A percentile compares a stretch with the other conserved stretches of the same genome.
Conservation (phyloP, 1,284 basidiomycete species). For the Tylopilus orsonianus region DNA sequence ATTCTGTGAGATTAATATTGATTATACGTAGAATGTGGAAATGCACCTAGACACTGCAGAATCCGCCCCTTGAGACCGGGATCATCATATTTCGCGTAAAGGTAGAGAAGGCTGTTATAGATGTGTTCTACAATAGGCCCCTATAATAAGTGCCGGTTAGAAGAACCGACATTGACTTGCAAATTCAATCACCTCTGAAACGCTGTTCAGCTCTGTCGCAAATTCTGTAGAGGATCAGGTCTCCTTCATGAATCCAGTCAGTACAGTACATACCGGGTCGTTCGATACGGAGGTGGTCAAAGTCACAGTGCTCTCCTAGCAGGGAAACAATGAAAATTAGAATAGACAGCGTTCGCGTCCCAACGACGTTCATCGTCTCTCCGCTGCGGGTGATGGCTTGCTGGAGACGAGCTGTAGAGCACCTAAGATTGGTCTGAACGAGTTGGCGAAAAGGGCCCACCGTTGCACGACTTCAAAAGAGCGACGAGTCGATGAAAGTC, state of each 20-base stretch:
- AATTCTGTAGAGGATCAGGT: constrained; percentile 40
- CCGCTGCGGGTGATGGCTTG: constrained; percentile 45
- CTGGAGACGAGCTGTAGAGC: constrained; percentile 50
- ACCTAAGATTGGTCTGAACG: constrained; percentile 4
- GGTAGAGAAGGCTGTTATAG: constrained; percentile 66
- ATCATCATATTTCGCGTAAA: constrained; percentile 66
- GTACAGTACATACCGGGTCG: constrained; percentile 45
- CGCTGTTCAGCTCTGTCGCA: constrained; percentile 54
- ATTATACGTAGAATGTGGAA: neutral
- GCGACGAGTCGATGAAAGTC: constrained; percentile 78
- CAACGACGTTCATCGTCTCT: constrained; percentile 34
- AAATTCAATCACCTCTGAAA: constrained; percentile 50
- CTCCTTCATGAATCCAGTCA: neutral
- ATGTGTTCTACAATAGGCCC: constrained; percentile 80
- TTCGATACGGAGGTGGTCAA: constrained; percentile 72
- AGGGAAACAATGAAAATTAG: constrained; percentile 82
- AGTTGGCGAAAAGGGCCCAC: constrained; percentile 40
- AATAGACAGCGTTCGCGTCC: constrained; percentile 50
- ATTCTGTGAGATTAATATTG: neutral
- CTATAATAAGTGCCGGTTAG: constrained; percentile 36
- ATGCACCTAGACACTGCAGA: constrained; percentile 79
- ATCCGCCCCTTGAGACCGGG: constrained; percentile 59
- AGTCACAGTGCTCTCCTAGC: constrained; percentile 85
- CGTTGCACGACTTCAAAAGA: constrained; percentile 80
- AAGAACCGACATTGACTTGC: neutral